phyloP scores from a whole-genome alignment of 2,329 filamentous ascomycete genomes.

The Colletotrichum godetiae region DNA sequence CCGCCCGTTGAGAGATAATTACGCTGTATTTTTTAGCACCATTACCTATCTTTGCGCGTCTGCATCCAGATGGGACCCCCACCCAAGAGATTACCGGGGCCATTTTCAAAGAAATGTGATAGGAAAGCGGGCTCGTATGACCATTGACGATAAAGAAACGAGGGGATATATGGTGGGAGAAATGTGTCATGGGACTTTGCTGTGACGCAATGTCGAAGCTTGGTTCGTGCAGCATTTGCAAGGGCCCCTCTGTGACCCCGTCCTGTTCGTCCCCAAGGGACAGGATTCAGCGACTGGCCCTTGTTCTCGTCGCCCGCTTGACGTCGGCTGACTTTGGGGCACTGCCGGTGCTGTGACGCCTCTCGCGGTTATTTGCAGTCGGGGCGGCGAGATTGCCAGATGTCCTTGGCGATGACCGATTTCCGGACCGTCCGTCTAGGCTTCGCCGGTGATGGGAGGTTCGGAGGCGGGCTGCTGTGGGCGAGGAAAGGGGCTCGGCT shows the following conservation, averaged over 20 bases:
- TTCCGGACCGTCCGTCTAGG: constrained; percentile 1
- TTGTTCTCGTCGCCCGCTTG: constrained; percentile 19
- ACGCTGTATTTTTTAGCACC: constrained; percentile 1
- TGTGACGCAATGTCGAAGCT: constrained; percentile 1
- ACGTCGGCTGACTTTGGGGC: constrained; percentile 14
- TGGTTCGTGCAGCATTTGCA: not conserved
- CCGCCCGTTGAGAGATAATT: constrained; percentile 22
- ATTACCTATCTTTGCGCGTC: constrained; percentile 9
- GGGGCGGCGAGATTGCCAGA: constrained; percentile 1
- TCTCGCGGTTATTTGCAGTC: constrained; percentile 8
- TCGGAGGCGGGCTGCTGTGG: constrained; percentile 3
- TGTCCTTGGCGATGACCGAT: constrained; percentile 8
- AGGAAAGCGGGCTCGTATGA: not conserved
- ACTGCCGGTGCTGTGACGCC: constrained; percentile 15
- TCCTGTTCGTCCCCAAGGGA: not conserved
- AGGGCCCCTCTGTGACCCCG: not conserved
- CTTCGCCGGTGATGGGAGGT: constrained; percentile 18
- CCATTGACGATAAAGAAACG: constrained; percentile 2
- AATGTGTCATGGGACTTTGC: constrained; percentile 4
- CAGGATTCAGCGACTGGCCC: constrained; percentile 20
- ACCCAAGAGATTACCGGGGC: not conserved
- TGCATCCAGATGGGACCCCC: not conserved
- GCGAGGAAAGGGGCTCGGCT: not conserved
- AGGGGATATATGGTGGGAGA: not conserved
- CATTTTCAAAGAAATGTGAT: constrained; percentile 8